Evolutionary conservation across 352 stramenopile genomes (phyloP).

Genomic region (Phytophthora cryptogea): DNA sequence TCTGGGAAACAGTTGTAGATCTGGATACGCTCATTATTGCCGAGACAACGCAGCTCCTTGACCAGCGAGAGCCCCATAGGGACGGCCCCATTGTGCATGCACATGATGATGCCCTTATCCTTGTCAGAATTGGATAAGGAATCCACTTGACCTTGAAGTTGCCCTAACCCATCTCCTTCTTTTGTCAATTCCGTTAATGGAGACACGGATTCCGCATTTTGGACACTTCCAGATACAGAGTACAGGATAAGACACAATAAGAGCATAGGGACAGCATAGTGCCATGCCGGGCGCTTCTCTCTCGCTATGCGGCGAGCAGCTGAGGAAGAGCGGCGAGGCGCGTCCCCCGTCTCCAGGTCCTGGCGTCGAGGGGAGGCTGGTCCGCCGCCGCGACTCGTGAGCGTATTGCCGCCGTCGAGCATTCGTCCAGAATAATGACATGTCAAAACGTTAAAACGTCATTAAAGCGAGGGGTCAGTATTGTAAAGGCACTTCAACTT

Average conservation of each 20-base stretch:
- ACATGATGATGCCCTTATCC: slow-evolving; percentile 47
- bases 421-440: slow-evolving; percentile 3
- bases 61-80: slow-evolving; percentile 46
- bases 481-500: not conserved
- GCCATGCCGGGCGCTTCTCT: slow-evolving; percentile 18
- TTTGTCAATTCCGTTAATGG: not conserved
- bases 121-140: not conserved
- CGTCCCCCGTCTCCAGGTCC: slow-evolving; percentile 11
- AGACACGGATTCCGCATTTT: not conserved
- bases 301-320: not conserved
- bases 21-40: slow-evolving; percentile 45
- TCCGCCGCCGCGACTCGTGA: slow-evolving; percentile 16
- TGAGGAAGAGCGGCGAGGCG: not conserved
- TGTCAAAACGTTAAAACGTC: not conserved
- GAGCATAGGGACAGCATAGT: slow-evolving; percentile 17
- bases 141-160: not conserved
- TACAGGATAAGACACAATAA: slow-evolving; percentile 13
- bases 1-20: slow-evolving; percentile 43
- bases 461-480: no score
- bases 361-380: not conserved
- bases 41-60: slow-evolving; percentile 39
- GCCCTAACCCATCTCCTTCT: slow-evolving; percentile 6
- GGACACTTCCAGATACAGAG: slow-evolving; percentile 3
- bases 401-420: slow-evolving; percentile 22
- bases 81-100: slow-evolving; percentile 41